Percentiles rank a stretch among this genome's conserved stretches.
Conservation (phyloP, 495 filamentous ascomycete species). For the Hypoxylon trugodes region DNA sequence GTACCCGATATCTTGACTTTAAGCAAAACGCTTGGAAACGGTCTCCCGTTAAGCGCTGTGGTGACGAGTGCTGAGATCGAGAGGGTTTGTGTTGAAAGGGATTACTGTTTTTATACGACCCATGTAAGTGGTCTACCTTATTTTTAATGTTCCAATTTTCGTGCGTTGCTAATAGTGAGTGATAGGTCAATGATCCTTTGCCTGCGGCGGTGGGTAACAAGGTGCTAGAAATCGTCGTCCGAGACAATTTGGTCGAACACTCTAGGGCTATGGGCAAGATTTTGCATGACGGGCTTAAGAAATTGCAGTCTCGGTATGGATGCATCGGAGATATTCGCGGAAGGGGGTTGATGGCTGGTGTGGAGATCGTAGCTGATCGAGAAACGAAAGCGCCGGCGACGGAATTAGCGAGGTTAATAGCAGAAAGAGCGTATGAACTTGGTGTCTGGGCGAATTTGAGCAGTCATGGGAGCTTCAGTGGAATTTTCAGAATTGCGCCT, state of each 20-base stretch:
- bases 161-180: background rate
- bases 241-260: conserved; percentile 55
- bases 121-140: conserved; percentile 30
- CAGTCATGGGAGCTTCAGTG: conserved; percentile 60
- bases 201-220: conserved; percentile 64
- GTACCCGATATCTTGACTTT: conserved; percentile 63
- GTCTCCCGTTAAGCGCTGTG: conserved; percentile 61
- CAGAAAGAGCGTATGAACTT: conserved; percentile 53
- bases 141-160: background rate
- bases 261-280: conserved; percentile 51
- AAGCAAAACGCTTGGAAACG: conserved; percentile 64
- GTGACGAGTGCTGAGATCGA: conserved; percentile 60
- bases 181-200: conserved; percentile 61
- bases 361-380: conserved; percentile 61
- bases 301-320: conserved; percentile 55
- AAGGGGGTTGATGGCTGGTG: conserved; percentile 60
- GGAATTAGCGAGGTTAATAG: conserved; percentile 58
- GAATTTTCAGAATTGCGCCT: conserved; percentile 65
- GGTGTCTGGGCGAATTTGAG: conserved; percentile 64
- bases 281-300: conserved; percentile 52
- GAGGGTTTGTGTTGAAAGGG: conserved; percentile 45
- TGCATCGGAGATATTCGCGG: conserved; percentile 67
- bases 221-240: conserved; percentile 63
- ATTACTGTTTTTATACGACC: conserved; percentile 51
- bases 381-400: conserved; percentile 52